A percentile compares a stretch with the other conserved stretches of the same genome.
Conservation (phyloP, 192 early-diverging fungal species). For the Gigaspora rosea region DNA sequence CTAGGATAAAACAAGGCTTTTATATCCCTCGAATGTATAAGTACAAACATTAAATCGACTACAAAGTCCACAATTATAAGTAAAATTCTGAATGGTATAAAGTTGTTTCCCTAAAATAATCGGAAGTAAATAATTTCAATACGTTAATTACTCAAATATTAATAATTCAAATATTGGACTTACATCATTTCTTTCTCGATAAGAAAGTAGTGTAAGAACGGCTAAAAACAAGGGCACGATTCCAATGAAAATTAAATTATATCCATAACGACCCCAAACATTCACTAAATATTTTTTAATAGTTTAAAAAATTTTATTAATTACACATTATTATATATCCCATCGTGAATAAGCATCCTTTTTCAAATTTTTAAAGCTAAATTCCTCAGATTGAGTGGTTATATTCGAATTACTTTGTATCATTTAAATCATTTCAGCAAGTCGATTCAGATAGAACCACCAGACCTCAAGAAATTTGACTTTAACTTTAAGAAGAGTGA, state of each 20-base stretch:
- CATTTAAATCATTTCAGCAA: background rate
- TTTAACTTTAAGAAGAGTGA: too few relatives aligned
- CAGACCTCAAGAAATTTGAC: too few relatives aligned
- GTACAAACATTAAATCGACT: background rate
- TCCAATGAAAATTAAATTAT: background rate
- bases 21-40: background rate
- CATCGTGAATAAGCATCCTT: too few relatives aligned
- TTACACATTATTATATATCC: background rate
- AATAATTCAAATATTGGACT: background rate
- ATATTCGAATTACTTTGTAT: background rate
- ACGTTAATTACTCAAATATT: background rate
- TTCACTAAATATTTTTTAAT: background rate
- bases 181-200: background rate
- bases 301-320: background rate
- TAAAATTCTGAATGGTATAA: conserved; percentile 14
- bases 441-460: background rate
- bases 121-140: background rate
- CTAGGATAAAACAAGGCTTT: background rate
- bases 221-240: background rate
- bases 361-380: too few relatives aligned
- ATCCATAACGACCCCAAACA: conserved; percentile 10
- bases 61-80: conserved; percentile 3
- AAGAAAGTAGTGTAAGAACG: background rate
- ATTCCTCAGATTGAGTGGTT: background rate
- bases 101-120: background rate